phyloP scores from a whole-genome alignment of 345 rosid species.

The Xanthoceras sorbifolium region DNA sequence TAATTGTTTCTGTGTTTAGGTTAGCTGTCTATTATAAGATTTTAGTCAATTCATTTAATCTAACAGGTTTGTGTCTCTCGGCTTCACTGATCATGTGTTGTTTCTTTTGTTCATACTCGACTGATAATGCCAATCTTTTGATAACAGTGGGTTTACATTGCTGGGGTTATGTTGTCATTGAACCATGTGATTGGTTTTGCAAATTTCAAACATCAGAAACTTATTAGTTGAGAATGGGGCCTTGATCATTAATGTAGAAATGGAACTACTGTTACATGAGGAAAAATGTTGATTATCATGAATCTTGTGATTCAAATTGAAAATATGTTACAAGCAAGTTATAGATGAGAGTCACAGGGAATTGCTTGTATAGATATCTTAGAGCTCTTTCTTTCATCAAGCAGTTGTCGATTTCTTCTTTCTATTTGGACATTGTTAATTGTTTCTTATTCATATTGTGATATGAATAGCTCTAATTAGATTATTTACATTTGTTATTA shows the following conservation, averaged over 20 bases:
- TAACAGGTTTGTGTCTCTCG: constrained; percentile 1
- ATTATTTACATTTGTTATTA: not conserved
- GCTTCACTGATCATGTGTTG: not conserved
- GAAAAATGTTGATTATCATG: not conserved
- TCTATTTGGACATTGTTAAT: too few relatives aligned
- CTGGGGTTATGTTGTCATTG: not conserved
- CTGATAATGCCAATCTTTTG: not conserved
- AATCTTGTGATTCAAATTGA: not conserved
- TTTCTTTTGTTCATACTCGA: not conserved
- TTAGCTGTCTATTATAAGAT: not conserved
- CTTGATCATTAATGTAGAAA: not conserved
- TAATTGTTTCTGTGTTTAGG: not conserved
- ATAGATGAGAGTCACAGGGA: not conserved
- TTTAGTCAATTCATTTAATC: not conserved
- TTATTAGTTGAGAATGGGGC: not conserved
- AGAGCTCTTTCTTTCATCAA: not conserved
- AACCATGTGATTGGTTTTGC: constrained; percentile 6
- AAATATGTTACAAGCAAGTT: not conserved
- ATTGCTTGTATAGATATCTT: constrained; percentile 1
- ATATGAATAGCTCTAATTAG: not conserved
- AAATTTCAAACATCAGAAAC: not conserved
- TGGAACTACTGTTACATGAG: not conserved
- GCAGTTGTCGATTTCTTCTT: not conserved
- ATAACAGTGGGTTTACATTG: not conserved
- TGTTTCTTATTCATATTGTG: not conserved